Percentiles rank a stretch among this genome's conserved stretches.
These are phyloP conservation scores for Lyophyllum shimeji DNA, from an alignment of 768 basidiomycete species.

Conservation along the genomic window DNA sequence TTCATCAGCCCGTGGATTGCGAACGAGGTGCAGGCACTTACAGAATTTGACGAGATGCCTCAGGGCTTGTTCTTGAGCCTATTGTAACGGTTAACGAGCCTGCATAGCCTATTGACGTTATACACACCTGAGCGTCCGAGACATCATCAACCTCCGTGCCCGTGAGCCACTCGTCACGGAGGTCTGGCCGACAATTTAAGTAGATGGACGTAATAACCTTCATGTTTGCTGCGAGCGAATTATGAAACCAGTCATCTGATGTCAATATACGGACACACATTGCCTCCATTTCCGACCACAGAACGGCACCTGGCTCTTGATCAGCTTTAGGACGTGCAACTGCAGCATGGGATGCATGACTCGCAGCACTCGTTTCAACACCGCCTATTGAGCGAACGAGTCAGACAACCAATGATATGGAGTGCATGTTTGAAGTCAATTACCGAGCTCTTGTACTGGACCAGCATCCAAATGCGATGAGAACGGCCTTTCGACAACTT, in stretches of 20 bases:
- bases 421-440: constrained; percentile 22
- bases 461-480: constrained; percentile 93
- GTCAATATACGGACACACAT: constrained; percentile 49
- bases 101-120: constrained; percentile 3
- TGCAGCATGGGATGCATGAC: constrained; percentile 95
- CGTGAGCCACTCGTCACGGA: constrained; percentile 97
- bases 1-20: constrained; percentile 11
- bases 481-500: constrained; percentile 94
- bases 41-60: constrained; percentile 95
- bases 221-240: constrained; percentile 80
- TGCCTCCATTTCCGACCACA: constrained; percentile 98
- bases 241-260: constrained; percentile 5
- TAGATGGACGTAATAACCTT: constrained; percentile 99
- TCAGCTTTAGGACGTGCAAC: constrained; percentile 91
- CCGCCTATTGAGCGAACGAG: constrained; percentile 58
- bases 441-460: constrained; percentile 98
- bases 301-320: constrained; percentile 99
- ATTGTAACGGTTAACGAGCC: neutral
- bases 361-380: constrained; percentile 90
- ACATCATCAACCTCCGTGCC: constrained; percentile 91
- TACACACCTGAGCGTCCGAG: constrained; percentile 78
- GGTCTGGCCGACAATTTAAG: constrained; percentile 93
- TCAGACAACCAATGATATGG: neutral
- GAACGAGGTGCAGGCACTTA: constrained; percentile 35
- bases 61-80: constrained; percentile 95